These are phyloP conservation scores for Penicillium robsamsonii DNA, from an alignment of 495 filamentous ascomycete genomes.

Conservation along the genomic window DNA sequence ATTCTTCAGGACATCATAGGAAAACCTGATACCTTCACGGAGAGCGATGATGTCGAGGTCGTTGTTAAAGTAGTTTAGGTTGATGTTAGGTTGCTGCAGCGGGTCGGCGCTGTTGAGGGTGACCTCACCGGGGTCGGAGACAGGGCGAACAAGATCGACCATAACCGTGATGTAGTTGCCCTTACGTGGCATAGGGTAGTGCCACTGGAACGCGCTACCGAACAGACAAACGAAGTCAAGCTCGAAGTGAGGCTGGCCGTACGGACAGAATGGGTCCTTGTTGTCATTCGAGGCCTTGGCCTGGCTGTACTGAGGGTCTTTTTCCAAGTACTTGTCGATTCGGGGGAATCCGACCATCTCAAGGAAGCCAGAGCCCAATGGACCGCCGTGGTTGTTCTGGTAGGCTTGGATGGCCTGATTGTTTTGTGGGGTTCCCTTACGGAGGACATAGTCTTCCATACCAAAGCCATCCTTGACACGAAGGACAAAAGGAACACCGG, in stretches of 20 bases:
- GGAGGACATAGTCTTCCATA: conserved; percentile 54
- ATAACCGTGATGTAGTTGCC: conserved; percentile 55
- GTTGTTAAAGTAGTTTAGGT: conserved; percentile 56
- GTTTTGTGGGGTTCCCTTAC: conserved; percentile 41
- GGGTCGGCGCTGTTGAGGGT: conserved; percentile 52
- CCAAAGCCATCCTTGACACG: conserved; percentile 53
- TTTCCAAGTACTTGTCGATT: conserved; percentile 51
- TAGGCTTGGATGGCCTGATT: conserved; percentile 47
- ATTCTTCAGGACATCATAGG: conserved; percentile 52
- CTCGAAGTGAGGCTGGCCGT: conserved; percentile 61
- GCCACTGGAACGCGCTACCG: conserved; percentile 59
- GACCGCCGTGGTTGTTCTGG: conserved; percentile 47
- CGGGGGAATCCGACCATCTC: conserved; percentile 58
- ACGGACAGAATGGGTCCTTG: conserved; percentile 55
- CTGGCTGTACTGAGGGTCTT: conserved; percentile 48
- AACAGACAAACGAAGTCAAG: conserved; percentile 62
- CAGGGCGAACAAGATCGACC: conserved; percentile 55
- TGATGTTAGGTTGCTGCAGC: conserved; percentile 52
- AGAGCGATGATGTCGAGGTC: conserved; percentile 54
- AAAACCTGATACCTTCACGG: conserved; percentile 53
- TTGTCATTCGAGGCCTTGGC: conserved; percentile 49
- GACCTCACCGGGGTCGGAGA: conserved; percentile 46
- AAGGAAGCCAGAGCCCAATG: conserved; percentile 49
- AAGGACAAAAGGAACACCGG: conserved; percentile 53
- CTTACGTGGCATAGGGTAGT: conserved; percentile 48